These are phyloP conservation scores for Pseudogymnoascus sp. DNA, from an alignment of 2,329 filamentous ascomycete species.

Conservation along the genomic window DNA sequence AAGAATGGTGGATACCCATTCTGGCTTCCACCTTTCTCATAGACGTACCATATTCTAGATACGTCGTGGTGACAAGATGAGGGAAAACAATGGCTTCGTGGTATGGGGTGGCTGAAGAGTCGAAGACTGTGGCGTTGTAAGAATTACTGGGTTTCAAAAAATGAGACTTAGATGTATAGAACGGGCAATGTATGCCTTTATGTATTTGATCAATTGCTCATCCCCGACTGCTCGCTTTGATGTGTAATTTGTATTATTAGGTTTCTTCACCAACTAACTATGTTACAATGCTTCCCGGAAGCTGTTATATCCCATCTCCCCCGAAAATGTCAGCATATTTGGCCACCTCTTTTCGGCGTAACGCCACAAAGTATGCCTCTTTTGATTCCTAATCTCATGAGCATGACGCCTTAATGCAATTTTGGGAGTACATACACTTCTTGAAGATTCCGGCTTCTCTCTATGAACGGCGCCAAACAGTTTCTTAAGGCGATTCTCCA, in stretches of 20 bases:
- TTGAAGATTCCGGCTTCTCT: slow-evolving; percentile 87
- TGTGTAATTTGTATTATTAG: neutral
- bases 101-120: neutral
- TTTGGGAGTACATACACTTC: slow-evolving; percentile 55
- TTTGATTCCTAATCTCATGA: slow-evolving; percentile 59
- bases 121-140: neutral
- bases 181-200: slow-evolving; percentile 3
- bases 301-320: neutral
- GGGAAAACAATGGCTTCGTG: neutral
- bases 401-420: neutral
- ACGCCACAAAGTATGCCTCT: slow-evolving; percentile 79
- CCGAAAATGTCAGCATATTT: slow-evolving; percentile 23
- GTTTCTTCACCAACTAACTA: neutral
- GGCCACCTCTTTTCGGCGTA: slow-evolving; percentile 56
- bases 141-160: slow-evolving; percentile 4
- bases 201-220: neutral
- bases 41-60: slow-evolving; percentile 11
- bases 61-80: neutral
- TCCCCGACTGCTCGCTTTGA: neutral
- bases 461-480: slow-evolving; percentile 76
- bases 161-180: slow-evolving; percentile 8
- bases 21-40: slow-evolving; percentile 76
- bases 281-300: neutral
- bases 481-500: slow-evolving; percentile 68
- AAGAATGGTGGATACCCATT: slow-evolving; percentile 97